A percentile compares a stretch with the other conserved stretches of the same genome.
Evolutionary conservation across 768 basidiomycete genomes (phyloP).

Genomic region (Russula olivacea): DNA sequence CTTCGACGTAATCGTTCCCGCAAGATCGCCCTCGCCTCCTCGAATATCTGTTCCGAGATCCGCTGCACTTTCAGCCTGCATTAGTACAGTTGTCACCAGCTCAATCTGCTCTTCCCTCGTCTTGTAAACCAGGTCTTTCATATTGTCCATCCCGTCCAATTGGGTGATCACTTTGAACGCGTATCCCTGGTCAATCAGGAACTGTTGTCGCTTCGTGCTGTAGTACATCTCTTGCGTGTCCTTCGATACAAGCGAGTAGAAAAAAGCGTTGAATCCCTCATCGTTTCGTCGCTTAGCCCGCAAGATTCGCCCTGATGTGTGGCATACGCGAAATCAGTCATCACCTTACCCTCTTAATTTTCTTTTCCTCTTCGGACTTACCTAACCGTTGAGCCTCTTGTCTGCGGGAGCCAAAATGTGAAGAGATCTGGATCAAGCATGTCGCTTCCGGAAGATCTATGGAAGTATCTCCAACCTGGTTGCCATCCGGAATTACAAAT

Average conservation of each 20-base stretch:
- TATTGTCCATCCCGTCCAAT: constrained; percentile 82
- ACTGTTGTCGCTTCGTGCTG: constrained; percentile 97
- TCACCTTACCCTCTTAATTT: not conserved
- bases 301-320: constrained; percentile 74
- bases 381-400: constrained; percentile 97
- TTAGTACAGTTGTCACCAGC: constrained; percentile 84
- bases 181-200: constrained; percentile 98
- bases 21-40: constrained; percentile 77
- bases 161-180: constrained; percentile 99
- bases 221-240: constrained; percentile 99
- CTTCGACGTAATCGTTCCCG: constrained; percentile 80
- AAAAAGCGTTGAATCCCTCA: constrained; percentile 99
- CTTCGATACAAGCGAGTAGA: constrained; percentile 98
- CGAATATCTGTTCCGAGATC: constrained; percentile 81
- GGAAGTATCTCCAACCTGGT: constrained; percentile 92
- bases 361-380: constrained; percentile 32
- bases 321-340: not conserved
- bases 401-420: constrained; percentile 95
- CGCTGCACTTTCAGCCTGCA: constrained; percentile 86
- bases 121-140: constrained; percentile 87
- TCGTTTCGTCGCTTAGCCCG: constrained; percentile 97
- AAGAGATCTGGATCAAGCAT: constrained; percentile 98
- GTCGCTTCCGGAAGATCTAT: constrained; percentile 99
- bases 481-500: constrained; percentile 14
- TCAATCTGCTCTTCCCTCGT: constrained; percentile 93